Conservation (phyloP, 2,329 filamentous ascomycete genomes). For the Neospermospora avenae region DNA sequence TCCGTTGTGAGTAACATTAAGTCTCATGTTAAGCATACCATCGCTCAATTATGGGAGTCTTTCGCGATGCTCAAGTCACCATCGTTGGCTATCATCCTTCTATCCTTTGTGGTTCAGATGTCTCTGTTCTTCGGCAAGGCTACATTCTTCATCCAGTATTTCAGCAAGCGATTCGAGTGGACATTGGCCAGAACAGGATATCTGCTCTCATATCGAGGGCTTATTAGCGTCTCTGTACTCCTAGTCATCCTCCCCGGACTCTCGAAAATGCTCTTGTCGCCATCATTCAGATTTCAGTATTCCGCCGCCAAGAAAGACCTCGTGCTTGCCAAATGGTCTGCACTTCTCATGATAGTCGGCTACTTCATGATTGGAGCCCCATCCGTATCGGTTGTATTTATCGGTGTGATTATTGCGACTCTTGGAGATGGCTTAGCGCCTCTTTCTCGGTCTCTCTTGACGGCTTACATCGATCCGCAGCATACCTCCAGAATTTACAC, state of each 20-base stretch:
- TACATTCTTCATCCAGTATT: constrained; percentile 10
- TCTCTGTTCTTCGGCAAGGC: neutral
- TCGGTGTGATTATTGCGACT: constrained; percentile 1
- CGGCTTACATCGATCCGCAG: constrained; percentile 5
- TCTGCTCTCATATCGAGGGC: constrained; percentile 1
- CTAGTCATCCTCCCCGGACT: neutral
- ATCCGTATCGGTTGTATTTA: neutral
- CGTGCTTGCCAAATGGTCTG: neutral
- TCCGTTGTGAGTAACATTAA: neutral
- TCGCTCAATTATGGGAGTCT: neutral
- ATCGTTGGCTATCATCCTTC: constrained; percentile 1
- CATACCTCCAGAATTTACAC: constrained; percentile 6
- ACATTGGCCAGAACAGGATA: constrained; percentile 4
- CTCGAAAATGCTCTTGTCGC: constrained; percentile 4
- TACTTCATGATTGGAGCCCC: neutral
- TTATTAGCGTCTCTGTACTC: constrained; percentile 2
- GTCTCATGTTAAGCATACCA: neutral
- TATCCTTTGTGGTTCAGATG: constrained; percentile 1
- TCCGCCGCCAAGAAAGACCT: constrained; percentile 3
- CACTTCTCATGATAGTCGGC: neutral
- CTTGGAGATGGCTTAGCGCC: constrained; percentile 6
- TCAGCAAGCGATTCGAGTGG: constrained; percentile 11
- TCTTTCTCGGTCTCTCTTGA: constrained; percentile 3
- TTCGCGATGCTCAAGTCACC: constrained; percentile 4
- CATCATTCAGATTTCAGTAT: neutral